These are phyloP conservation scores for Neonectria neomacrospora DNA, from an alignment of 2,329 filamentous ascomycete genomes.

Conservation along the genomic window DNA sequence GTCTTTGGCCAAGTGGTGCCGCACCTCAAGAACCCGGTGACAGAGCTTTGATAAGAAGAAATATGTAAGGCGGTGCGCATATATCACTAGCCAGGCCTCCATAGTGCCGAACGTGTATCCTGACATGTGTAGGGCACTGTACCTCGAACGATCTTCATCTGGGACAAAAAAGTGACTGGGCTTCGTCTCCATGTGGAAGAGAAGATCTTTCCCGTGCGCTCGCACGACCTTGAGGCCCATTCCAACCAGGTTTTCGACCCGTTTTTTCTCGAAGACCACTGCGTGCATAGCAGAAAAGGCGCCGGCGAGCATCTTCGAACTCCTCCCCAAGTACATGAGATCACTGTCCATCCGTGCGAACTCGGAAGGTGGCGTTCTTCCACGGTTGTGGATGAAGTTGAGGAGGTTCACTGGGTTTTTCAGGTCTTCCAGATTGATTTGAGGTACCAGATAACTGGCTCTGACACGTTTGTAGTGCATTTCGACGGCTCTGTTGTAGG, in stretches of 20 bases:
- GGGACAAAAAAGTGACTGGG: background rate
- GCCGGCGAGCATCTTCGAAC: constrained; percentile 30
- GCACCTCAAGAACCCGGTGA: constrained; percentile 12
- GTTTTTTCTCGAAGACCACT: constrained; percentile 5
- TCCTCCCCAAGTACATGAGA: constrained; percentile 34
- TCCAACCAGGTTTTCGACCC: background rate
- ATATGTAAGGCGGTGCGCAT: constrained; percentile 34
- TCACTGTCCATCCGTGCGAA: constrained; percentile 32
- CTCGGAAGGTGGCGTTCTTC: constrained; percentile 18
- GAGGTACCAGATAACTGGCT: constrained; percentile 37
- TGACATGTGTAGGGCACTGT: background rate
- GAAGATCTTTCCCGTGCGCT: background rate
- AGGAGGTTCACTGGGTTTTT: constrained; percentile 30
- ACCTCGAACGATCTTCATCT: background rate
- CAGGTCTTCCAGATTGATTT: constrained; percentile 38
- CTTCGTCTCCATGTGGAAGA: background rate
- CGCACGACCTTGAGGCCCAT: background rate
- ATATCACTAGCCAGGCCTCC: constrained; percentile 33
- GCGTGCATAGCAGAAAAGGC: constrained; percentile 15
- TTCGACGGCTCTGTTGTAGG: constrained; percentile 29
- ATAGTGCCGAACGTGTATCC: constrained; percentile 20
- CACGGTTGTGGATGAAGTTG: constrained; percentile 38
- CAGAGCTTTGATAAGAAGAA: constrained; percentile 32
- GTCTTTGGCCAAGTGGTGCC: background rate
- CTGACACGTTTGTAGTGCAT: constrained; percentile 23